phyloP scores from a whole-genome alignment of 2,329 filamentous ascomycete genomes.

The Aspergillus thermomutatus region DNA sequence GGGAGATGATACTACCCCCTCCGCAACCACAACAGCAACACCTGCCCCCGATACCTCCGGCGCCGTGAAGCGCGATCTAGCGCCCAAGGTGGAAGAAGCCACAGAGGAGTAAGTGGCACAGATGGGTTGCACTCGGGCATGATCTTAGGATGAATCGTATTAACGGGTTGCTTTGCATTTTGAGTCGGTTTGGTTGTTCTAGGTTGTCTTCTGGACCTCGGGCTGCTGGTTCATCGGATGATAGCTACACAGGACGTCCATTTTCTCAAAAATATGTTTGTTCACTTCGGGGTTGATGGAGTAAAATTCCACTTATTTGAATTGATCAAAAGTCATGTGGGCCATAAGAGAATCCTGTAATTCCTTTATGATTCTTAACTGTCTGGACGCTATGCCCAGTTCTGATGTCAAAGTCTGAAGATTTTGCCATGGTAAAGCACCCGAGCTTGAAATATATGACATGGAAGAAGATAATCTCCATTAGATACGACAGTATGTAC shows the following conservation, averaged over 20 bases:
- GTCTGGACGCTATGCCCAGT: background rate
- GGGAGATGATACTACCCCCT: constrained; percentile 16
- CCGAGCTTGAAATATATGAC: background rate
- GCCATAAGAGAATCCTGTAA: background rate
- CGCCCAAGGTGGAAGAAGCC: constrained; percentile 46
- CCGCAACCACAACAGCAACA: constrained; percentile 35
- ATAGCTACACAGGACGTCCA: too few relatives aligned
- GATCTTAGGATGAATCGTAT: background rate
- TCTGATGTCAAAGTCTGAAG: background rate
- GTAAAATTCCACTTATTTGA: background rate
- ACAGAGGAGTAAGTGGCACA: constrained; percentile 32
- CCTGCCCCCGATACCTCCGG: constrained; percentile 33
- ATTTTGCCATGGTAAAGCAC: background rate
- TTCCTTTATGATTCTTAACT: background rate
- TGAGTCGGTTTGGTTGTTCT: background rate
- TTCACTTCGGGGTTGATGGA: background rate
- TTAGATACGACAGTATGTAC: background rate
- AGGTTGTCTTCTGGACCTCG: background rate
- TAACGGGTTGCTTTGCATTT: background rate
- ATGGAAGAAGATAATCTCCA: background rate
- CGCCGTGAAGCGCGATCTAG: constrained; percentile 38
- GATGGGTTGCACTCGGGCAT: background rate
- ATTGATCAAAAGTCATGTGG: background rate
- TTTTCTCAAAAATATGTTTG: too few relatives aligned
- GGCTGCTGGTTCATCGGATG: background rate